Evolutionary conservation across 441 rosid species (phyloP), one percentile per base, ranked within the genome.

Genomic region (Adansonia grandidieri): DNA sequence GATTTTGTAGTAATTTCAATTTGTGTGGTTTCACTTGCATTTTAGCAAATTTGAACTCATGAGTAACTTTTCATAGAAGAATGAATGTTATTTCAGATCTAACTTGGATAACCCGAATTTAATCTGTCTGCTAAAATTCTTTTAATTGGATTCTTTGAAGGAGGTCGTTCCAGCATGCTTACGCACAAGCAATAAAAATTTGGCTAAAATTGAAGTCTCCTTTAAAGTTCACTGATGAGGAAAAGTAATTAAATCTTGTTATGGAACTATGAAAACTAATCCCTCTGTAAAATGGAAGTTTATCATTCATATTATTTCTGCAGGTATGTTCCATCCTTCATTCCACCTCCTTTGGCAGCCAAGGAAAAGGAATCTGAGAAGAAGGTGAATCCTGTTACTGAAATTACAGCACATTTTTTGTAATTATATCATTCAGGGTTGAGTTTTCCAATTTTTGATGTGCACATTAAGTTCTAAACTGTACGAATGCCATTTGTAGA

Each of bases 271-370:
- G 54, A 22, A 72, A 79, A 17, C 7, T 40, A 37, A 68, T 45
- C 44, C 68, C 76, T 87, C 75, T 60, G 81, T 77, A 70, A 80
- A 71, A 77, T 78, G 82, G 92, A 86, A 96, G 80, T 85, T 89
- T 87, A 88, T 84, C 83, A 45, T 77, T 66, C 64, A 74, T 80
- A 51, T 83, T 76, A 78, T 82, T 79, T 84, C 80, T 88, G 91
- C 89, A 96, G 99, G 91, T 96, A 96, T 89, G 97, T 96, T 79
- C 99, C 99, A 82, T 96, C 99, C 85, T 96, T 96, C 77, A 83
- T 96, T 84, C 99, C 99, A 71, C 99, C 99, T 81, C 96, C 97
- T 66, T 51, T 93, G 93, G 91, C 96, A 63, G 80, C 92, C 78
- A 96, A 89, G 87, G 99, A 92, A 84, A 96, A 87, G 81, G 99